These are phyloP conservation scores for Davidsoniella australis DNA, from an alignment of 2,329 filamentous ascomycete genomes.

Conservation along the genomic window DNA sequence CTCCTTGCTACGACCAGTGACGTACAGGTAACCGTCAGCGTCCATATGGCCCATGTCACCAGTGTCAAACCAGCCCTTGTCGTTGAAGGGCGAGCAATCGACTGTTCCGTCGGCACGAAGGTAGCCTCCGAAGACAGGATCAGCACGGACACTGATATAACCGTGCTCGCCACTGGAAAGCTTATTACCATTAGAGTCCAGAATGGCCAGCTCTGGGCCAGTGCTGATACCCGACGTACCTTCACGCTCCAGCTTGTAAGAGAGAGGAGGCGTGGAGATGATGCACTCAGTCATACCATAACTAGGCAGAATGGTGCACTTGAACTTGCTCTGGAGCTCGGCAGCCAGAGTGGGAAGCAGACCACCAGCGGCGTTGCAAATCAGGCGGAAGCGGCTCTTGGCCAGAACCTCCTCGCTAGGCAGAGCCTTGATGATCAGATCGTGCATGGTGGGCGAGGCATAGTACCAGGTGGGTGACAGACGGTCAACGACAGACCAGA, in stretches of 20 bases:
- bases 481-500: conserved; percentile 36
- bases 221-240: conserved; percentile 36
- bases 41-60: conserved; percentile 37
- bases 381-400: conserved; percentile 30
- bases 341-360: conserved; percentile 33
- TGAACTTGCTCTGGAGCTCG: conserved; percentile 32
- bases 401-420: conserved; percentile 22
- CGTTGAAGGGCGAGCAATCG: conserved; percentile 29
- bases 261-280: conserved; percentile 36
- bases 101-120: conserved; percentile 25
- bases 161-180: conserved; percentile 21
- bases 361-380: conserved; percentile 38
- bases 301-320: conserved; percentile 34
- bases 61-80: conserved; percentile 35
- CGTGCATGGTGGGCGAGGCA: conserved; percentile 39
- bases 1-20: conserved; percentile 38
- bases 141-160: conserved; percentile 32
- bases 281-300: conserved; percentile 46
- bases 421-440: conserved; percentile 32
- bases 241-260: conserved; percentile 32
- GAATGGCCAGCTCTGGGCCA: conserved; percentile 33
- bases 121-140: conserved; percentile 34
- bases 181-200: conserved; percentile 24
- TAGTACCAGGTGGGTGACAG: conserved; percentile 38
- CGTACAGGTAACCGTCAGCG: conserved; percentile 32